Evolutionary conservation across 2,329 filamentous ascomycete species (phyloP).

Genomic region (Aureobasidium leucospermi): DNA sequence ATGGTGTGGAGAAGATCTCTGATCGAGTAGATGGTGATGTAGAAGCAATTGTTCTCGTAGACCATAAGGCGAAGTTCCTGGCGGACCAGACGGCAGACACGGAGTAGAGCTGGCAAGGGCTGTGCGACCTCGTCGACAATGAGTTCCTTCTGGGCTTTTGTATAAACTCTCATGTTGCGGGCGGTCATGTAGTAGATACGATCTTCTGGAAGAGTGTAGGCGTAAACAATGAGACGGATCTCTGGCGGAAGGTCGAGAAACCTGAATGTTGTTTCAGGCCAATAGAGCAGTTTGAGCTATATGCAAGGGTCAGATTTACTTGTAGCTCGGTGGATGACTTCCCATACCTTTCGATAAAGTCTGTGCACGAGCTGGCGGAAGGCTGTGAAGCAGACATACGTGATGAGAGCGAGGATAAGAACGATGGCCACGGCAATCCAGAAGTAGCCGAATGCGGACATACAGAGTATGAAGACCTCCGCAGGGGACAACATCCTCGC

Average conservation of each 20-base stretch:
- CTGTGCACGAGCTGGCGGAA: neutral
- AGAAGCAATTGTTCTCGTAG: neutral
- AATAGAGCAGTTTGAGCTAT: neutral
- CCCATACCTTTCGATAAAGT: neutral
- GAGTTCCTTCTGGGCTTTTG: neutral
- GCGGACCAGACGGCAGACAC: neutral
- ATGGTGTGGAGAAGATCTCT: neutral
- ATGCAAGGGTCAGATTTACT: too few species aligned
- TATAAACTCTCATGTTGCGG: neutral
- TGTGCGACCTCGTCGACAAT: neutral
- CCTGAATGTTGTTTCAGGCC: neutral
- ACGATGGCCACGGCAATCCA: neutral
- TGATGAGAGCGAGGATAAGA: neutral
- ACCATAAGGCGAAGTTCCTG: neutral
- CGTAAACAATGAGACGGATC: neutral
- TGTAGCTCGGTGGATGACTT: too few species aligned
- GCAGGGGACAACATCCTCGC: too few species aligned
- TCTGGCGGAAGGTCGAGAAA: slow-evolving; percentile 2
- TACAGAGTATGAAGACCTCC: neutral
- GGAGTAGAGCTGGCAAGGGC: neutral
- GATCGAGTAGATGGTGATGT: neutral
- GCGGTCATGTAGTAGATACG: neutral
- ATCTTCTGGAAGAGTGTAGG: neutral
- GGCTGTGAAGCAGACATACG: neutral
- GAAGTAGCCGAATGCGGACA: neutral